Conservation (phyloP, 495 filamentous ascomycete genomes). For the Aspergillus sclerotioniger region DNA sequence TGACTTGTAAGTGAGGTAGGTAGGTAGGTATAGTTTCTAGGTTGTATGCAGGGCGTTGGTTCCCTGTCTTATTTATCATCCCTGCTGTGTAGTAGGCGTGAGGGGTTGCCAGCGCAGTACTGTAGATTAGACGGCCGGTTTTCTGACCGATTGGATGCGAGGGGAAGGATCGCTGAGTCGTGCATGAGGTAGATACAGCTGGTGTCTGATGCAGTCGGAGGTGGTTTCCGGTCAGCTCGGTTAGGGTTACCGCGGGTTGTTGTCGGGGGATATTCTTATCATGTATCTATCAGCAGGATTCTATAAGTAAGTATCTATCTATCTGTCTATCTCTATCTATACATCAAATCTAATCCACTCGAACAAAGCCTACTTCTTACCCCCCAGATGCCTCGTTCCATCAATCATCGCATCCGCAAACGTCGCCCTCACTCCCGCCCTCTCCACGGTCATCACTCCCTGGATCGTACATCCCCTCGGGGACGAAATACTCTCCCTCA, state of each 20-base stretch:
- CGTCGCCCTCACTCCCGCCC: conserved; percentile 26
- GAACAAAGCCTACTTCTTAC: background rate
- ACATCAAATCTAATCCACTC: background rate
- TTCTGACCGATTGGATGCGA: background rate
- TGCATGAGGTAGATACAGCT: background rate
- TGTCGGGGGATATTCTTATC: background rate
- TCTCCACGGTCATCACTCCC: conserved; percentile 32
- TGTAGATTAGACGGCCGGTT: conserved; percentile 1
- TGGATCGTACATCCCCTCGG: conserved; percentile 39
- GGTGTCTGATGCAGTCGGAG: background rate
- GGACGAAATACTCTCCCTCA: conserved; percentile 38
- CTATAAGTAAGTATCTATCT: background rate
- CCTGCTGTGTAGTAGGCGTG: background rate
- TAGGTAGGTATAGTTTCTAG: background rate
- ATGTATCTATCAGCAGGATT: background rate
- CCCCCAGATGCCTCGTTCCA: conserved; percentile 17
- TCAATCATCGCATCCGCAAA: conserved; percentile 22
- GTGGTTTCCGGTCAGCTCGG: conserved; percentile 6
- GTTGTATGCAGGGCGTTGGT: background rate
- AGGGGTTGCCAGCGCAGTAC: background rate
- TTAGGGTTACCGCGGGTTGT: conserved; percentile 4
- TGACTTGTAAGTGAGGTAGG: too few relatives aligned
- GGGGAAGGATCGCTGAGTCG: background rate
- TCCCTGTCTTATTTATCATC: conserved; percentile 10
- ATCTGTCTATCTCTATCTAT: conserved; percentile 2